Conservation (phyloP, 148 eudicot genomes). For the Suaeda aralocaspica region DNA sequence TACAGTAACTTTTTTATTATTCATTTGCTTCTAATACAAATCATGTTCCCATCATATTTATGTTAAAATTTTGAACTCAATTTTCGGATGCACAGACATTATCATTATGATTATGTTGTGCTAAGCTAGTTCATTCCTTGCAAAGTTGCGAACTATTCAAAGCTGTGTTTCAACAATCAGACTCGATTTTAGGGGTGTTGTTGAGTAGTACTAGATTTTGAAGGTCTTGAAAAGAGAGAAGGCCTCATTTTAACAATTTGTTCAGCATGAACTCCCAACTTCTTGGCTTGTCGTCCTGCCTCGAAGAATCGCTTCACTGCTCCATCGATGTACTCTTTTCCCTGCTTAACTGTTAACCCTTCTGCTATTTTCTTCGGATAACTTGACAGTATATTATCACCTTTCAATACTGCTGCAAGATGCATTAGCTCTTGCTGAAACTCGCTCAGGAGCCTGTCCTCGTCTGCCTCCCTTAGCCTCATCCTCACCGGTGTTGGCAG, state of each 20-base stretch:
- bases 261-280: conserved; percentile 55
- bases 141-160: too few relatives aligned
- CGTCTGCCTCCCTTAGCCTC: conserved; percentile 63
- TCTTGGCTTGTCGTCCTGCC: conserved; percentile 63
- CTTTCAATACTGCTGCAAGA: conserved; percentile 77
- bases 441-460: conserved; percentile 60
- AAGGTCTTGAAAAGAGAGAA: conserved; percentile 59
- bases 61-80: background rate
- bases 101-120: too few relatives aligned
- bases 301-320: conserved; percentile 63
- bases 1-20: too few relatives aligned
- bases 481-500: conserved; percentile 70
- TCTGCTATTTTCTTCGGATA: conserved; percentile 42
- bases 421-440: conserved; percentile 81
- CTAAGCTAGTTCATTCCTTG: too few relatives aligned
- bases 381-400: conserved; percentile 53
- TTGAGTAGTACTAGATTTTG: conserved; percentile 27
- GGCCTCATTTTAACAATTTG: conserved; percentile 84
- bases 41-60: background rate
- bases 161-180: too few relatives aligned
- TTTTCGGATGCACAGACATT: too few relatives aligned
- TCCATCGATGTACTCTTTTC: conserved; percentile 64
- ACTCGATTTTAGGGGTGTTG: conserved; percentile 6
- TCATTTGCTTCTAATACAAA: too few relatives aligned
- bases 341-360: conserved; percentile 61